Conservation (phyloP, 352 stramenopile genomes). For the Pythium angustatum region DNA sequence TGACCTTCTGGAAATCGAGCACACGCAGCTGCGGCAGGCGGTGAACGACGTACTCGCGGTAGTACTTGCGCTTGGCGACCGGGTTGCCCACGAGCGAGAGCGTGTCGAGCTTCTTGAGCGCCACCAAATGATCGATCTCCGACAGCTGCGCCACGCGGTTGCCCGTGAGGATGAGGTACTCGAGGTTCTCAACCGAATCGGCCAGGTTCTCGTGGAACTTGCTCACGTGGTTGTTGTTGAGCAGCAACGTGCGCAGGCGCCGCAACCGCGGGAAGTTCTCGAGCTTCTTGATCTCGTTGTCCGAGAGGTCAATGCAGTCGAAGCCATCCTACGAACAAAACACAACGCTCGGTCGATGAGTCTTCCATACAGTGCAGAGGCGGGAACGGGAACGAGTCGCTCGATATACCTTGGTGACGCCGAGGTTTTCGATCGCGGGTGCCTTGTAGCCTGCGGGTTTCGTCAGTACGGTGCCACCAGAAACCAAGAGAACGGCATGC, state of each 20-base stretch:
- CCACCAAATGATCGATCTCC: slow-evolving; percentile 81
- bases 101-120: slow-evolving; percentile 85
- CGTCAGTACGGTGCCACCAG: slow-evolving; percentile 29
- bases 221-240: slow-evolving; percentile 93
- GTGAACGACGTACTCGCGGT: slow-evolving; percentile 92
- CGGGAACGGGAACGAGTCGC: too few relatives aligned
- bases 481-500: background rate
- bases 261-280: slow-evolving; percentile 92
- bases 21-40: slow-evolving; percentile 85
- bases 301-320: slow-evolving; percentile 93
- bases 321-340: slow-evolving; percentile 86
- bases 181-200: slow-evolving; percentile 81
- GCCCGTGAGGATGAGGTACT: slow-evolving; percentile 90
- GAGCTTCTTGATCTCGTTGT: slow-evolving; percentile 95
- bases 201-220: slow-evolving; percentile 80
- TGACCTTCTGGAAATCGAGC: slow-evolving; percentile 87
- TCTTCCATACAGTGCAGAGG: too few relatives aligned
- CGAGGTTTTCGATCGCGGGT: slow-evolving; percentile 92
- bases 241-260: slow-evolving; percentile 89
- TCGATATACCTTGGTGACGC: slow-evolving; percentile 78
- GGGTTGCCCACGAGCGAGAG: slow-evolving; percentile 88
- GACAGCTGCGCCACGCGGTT: slow-evolving; percentile 84
- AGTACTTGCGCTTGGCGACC: slow-evolving; percentile 89
- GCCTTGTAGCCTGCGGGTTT: slow-evolving; percentile 83
- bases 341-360: too few relatives aligned